Conservation (phyloP, 2,329 filamentous ascomycete genomes). For the Scytalidium sp. region DNA sequence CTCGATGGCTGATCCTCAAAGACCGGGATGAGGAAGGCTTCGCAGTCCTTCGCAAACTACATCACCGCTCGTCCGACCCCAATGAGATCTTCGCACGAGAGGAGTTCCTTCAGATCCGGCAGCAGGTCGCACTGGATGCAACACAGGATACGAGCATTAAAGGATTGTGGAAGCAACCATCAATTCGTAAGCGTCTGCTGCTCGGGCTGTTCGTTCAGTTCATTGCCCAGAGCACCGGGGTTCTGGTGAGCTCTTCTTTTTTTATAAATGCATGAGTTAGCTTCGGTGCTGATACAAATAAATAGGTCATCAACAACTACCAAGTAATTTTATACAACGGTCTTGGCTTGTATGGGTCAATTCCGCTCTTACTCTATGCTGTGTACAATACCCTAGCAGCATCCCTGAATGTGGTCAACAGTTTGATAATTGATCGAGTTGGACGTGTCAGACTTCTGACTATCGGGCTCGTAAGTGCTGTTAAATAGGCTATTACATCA, state of each 20-base stretch:
- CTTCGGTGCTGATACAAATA: not conserved
- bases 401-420: not conserved
- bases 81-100: constrained; percentile 21
- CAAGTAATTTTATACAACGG: not conserved
- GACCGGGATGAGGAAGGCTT: constrained; percentile 15
- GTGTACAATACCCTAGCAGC: not conserved
- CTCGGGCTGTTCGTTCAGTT: constrained; percentile 8
- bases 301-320: constrained; percentile 5
- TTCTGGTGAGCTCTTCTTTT: constrained; percentile 2
- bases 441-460: constrained; percentile 1
- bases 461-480: not conserved
- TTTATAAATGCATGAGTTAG: not conserved
- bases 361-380: constrained; percentile 1
- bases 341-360: not conserved
- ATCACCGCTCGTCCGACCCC: constrained; percentile 18
- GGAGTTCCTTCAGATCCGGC: constrained; percentile 27
- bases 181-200: constrained; percentile 7
- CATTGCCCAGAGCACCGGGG: constrained; percentile 7
- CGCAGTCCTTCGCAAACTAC: constrained; percentile 19
- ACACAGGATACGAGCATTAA: not conserved
- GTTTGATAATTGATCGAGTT: constrained; percentile 1
- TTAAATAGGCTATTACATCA: not conserved
- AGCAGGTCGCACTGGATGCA: constrained; percentile 25
- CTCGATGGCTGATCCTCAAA: constrained; percentile 31
- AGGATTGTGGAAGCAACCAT: constrained; percentile 3